Evolutionary conservation across 768 basidiomycete genomes (phyloP).

Genomic region (Collybiopsis confluens): DNA sequence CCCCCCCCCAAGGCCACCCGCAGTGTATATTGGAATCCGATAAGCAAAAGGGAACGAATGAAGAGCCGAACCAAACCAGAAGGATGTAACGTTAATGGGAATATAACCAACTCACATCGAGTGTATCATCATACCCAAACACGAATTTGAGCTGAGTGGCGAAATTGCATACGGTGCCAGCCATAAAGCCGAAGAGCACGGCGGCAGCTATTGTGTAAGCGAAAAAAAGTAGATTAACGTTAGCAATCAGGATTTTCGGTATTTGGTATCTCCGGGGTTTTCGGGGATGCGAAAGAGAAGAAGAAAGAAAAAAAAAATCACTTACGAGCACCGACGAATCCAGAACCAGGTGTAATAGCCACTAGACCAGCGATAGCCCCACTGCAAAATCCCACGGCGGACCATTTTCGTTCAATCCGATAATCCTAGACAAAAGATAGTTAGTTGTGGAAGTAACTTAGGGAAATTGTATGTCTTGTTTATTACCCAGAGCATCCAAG

Average conservation of each 20-base stretch:
- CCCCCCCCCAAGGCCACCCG: too few relatives aligned
- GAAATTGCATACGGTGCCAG: constrained; percentile 85
- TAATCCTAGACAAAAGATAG: neutral
- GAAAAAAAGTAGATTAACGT: neutral
- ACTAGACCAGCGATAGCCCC: constrained; percentile 90
- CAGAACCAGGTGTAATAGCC: constrained; percentile 70
- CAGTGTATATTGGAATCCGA: too few relatives aligned
- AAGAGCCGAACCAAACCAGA: too few relatives aligned
- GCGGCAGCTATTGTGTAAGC: constrained; percentile 57
- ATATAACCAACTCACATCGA: constrained; percentile 52
- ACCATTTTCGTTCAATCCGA: constrained; percentile 84
- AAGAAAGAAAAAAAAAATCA: too few relatives aligned
- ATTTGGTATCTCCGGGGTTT: too few relatives aligned
- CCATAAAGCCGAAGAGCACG: constrained; percentile 80
- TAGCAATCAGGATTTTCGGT: too few relatives aligned
- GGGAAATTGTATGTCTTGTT: neutral
- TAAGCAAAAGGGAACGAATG: too few relatives aligned
- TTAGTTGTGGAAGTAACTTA: neutral
- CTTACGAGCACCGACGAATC: too few relatives aligned
- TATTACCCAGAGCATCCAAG: constrained; percentile 87
- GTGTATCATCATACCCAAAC: constrained; percentile 70
- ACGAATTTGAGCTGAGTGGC: constrained; percentile 93
- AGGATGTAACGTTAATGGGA: too few relatives aligned
- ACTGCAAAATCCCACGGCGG: constrained; percentile 91
- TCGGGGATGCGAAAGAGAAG: too few relatives aligned